These are phyloP conservation scores for Cladosporium sp. DNA, from an alignment of 2,329 filamentous ascomycete genomes.

Conservation along the genomic window DNA sequence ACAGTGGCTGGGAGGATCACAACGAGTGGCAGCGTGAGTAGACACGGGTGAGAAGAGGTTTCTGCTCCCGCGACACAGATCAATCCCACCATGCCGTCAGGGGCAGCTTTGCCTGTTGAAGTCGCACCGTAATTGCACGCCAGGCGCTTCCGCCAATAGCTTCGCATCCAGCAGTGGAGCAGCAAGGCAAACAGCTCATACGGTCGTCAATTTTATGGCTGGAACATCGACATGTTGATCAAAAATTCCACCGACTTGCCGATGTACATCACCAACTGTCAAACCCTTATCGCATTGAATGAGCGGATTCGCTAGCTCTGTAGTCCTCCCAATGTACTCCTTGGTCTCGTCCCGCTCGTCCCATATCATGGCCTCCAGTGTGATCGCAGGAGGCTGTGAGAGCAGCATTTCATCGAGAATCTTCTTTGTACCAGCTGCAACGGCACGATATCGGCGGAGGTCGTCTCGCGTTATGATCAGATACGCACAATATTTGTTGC, in stretches of 20 bases:
- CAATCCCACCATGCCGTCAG: too few species aligned
- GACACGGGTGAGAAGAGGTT: too few species aligned
- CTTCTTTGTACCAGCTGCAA: constrained; percentile 9
- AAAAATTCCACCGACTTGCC: constrained; percentile 19
- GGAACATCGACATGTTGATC: constrained; percentile 20
- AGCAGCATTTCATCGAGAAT: constrained; percentile 21
- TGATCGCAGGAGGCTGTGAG: constrained; percentile 20
- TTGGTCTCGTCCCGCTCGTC: constrained; percentile 22
- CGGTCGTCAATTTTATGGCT: constrained; percentile 23
- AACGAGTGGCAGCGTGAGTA: too few species aligned
- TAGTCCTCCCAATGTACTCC: constrained; percentile 21
- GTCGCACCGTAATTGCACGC: too few species aligned
- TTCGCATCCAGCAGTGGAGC: too few species aligned
- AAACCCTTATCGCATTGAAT: constrained; percentile 18
- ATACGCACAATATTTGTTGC: constrained; percentile 18
- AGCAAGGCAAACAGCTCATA: constrained; percentile 10
- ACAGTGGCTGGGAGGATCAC: too few species aligned
- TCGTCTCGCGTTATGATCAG: constrained; percentile 21
- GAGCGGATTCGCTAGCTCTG: constrained; percentile 14
- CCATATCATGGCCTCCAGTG: constrained; percentile 19
- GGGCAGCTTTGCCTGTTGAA: too few species aligned
- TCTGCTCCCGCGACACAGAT: too few species aligned
- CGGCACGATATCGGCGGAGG: constrained; percentile 10
- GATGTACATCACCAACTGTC: constrained; percentile 21
- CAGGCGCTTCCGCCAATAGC: too few species aligned